A percentile compares a stretch with the other conserved stretches of the same genome.
Conservation (phyloP, 2,329 filamentous ascomycete species). For the Boeremia lycopersici region DNA sequence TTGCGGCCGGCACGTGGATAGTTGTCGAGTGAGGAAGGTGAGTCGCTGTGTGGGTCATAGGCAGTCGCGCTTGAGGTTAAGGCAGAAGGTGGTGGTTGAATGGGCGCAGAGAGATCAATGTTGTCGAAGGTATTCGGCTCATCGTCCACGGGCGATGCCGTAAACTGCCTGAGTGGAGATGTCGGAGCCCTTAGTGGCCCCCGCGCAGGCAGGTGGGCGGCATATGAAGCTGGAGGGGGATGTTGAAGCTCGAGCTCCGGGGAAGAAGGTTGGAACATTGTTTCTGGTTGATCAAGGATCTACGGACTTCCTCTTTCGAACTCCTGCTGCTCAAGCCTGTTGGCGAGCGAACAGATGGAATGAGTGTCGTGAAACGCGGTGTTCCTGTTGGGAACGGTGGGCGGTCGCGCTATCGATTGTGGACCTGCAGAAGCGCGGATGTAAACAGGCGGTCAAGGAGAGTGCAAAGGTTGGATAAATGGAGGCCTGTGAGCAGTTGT, state of each 20-base stretch:
- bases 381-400: conserved; percentile 3
- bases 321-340: conserved; percentile 18
- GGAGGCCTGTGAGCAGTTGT: conserved; percentile 16
- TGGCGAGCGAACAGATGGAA: conserved; percentile 26
- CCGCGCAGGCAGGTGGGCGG: conserved; percentile 38
- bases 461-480: conserved; percentile 14
- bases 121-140: conserved; percentile 38
- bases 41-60: conserved; percentile 41
- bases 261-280: conserved; percentile 30
- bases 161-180: conserved; percentile 32
- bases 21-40: conserved; percentile 36
- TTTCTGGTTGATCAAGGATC: conserved; percentile 22
- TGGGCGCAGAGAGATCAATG: conserved; percentile 37
- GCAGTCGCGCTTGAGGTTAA: conserved; percentile 38
- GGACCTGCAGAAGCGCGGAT: conserved; percentile 12
- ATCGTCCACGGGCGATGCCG: conserved; percentile 26
- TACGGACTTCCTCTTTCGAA: conserved; percentile 30
- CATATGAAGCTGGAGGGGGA: conserved; percentile 35
- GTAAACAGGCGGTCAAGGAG: conserved; percentile 21
- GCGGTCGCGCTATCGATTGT: conserved; percentile 20
- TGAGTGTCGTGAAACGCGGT: conserved; percentile 36
- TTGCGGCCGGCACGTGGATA: conserved; percentile 27
- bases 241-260: conserved; percentile 28
- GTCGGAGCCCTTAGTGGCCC: conserved; percentile 23
- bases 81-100: conserved; percentile 44